Percentiles rank a stretch among this genome's conserved stretches.
These are phyloP conservation scores for Fusarium sp. DNA, from an alignment of 2,329 filamentous ascomycete species.

Conservation along the genomic window DNA sequence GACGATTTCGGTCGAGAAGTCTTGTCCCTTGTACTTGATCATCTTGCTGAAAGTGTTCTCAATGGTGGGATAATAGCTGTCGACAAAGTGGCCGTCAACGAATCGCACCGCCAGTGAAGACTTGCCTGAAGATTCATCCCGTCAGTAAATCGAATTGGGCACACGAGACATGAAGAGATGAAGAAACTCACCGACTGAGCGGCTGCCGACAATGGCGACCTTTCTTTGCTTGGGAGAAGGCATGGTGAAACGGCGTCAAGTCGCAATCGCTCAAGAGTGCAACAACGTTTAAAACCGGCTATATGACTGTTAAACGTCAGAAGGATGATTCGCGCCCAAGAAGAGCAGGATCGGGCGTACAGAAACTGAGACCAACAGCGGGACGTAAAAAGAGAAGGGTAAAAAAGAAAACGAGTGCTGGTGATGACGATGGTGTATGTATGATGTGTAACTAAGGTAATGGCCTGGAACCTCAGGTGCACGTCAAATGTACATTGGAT, in stretches of 20 bases:
- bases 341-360: conserved; percentile 14
- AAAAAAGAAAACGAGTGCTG: conserved; percentile 23
- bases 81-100: conserved; percentile 97
- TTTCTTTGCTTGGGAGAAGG: conserved; percentile 86
- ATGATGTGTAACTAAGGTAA: conserved; percentile 37
- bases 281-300: conserved; percentile 22
- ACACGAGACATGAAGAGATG: background rate
- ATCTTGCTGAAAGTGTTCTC: conserved; percentile 99
- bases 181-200: conserved; percentile 77
- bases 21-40: conserved; percentile 92
- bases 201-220: conserved; percentile 94
- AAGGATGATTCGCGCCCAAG: conserved; percentile 5
- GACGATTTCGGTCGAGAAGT: conserved; percentile 96
- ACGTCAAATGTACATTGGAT: conserved; percentile 30
- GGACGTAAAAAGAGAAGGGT: background rate
- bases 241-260: conserved; percentile 40
- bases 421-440: conserved; percentile 38
- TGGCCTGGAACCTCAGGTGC: conserved; percentile 39
- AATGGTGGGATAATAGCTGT: conserved; percentile 99
- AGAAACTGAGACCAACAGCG: conserved; percentile 29
- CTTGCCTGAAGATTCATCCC: conserved; percentile 76
- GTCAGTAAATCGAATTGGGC: conserved; percentile 19
- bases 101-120: conserved; percentile 97
- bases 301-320: conserved; percentile 24
- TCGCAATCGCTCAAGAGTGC: conserved; percentile 32